A percentile compares a stretch with the other conserved stretches of the same genome.
These are phyloP conservation scores for Fusarium tanahbumbuense DNA, from an alignment of 2,329 filamentous ascomycete species.

Conservation along the genomic window DNA sequence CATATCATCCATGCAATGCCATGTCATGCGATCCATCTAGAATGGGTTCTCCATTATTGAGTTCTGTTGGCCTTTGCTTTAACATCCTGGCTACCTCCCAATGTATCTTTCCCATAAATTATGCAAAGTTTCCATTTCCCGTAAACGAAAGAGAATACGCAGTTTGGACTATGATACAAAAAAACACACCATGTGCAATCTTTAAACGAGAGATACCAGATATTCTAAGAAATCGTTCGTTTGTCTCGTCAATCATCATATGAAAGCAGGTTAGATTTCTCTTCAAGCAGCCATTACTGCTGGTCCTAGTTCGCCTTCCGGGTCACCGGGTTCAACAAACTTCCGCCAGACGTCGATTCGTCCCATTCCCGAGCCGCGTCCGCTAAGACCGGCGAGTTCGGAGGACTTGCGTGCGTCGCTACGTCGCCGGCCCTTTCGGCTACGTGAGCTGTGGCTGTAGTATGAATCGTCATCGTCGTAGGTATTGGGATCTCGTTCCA, in stretches of 20 bases:
- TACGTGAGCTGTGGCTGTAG: slow-evolving; percentile 46
- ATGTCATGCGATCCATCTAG: slow-evolving; percentile 20
- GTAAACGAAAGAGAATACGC: slow-evolving; percentile 11
- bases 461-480: slow-evolving; percentile 51
- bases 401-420: slow-evolving; percentile 54
- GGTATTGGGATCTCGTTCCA: slow-evolving; percentile 43
- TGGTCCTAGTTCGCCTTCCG: slow-evolving; percentile 49
- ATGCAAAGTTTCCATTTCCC: slow-evolving; percentile 12
- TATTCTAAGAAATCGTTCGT: slow-evolving; percentile 16
- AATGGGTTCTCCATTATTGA: slow-evolving; percentile 10
- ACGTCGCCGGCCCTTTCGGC: slow-evolving; percentile 45
- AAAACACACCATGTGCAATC: slow-evolving; percentile 15
- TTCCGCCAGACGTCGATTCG: slow-evolving; percentile 62
- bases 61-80: slow-evolving; percentile 38
- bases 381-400: slow-evolving; percentile 61
- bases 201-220: slow-evolving; percentile 18
- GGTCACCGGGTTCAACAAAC: slow-evolving; percentile 59
- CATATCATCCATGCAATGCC: slow-evolving; percentile 18
- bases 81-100: neutral
- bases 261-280: neutral
- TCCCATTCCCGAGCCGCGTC: slow-evolving; percentile 58
- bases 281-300: slow-evolving; percentile 16
- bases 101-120: neutral
- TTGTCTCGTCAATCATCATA: slow-evolving; percentile 18
- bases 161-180: slow-evolving; percentile 15